phyloP scores from a whole-genome alignment of 495 filamentous ascomycete genomes.

The Hypoxylon intermedium region DNA sequence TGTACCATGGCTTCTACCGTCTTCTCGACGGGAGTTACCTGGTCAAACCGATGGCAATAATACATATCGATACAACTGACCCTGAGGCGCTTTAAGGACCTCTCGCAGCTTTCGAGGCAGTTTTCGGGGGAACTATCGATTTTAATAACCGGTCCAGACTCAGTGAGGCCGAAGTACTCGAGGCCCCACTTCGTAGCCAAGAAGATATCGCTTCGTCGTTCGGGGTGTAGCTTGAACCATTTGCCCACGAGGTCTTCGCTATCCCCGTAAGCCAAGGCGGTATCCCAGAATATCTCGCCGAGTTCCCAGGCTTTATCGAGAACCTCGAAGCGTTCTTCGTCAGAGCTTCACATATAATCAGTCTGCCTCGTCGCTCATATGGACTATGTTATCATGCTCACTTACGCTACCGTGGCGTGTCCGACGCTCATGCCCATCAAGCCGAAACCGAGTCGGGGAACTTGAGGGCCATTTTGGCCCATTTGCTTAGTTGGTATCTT shows the following conservation, averaged over 20 bases:
- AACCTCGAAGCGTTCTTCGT: conserved; percentile 56
- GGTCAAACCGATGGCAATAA: conserved; percentile 64
- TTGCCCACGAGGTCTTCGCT: conserved; percentile 60
- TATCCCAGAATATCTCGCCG: conserved; percentile 61
- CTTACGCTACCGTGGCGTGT: conserved; percentile 52
- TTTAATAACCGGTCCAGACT: neutral
- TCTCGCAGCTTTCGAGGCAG: conserved; percentile 56
- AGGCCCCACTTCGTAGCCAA: conserved; percentile 64
- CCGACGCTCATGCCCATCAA: conserved; percentile 60
- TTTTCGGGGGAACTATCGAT: conserved; percentile 63
- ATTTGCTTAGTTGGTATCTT: conserved; percentile 48
- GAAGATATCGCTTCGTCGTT: conserved; percentile 60
- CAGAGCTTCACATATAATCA: conserved; percentile 28
- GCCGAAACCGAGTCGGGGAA: conserved; percentile 63
- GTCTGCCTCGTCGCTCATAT: neutral
- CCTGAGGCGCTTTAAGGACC: conserved; percentile 59
- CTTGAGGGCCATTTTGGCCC: conserved; percentile 60
- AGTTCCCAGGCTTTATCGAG: conserved; percentile 57
- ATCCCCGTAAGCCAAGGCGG: conserved; percentile 56
- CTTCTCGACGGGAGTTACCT: conserved; percentile 68
- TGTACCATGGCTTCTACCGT: conserved; percentile 61
- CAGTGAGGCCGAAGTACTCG: conserved; percentile 23
- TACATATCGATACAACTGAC: conserved; percentile 65
- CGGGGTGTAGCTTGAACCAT: conserved; percentile 60
- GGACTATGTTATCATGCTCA: neutral